Percentiles rank a stretch among this genome's conserved stretches.
phyloP scores from a whole-genome alignment of 1,284 basidiomycete species.

The Marasmius sp. region DNA sequence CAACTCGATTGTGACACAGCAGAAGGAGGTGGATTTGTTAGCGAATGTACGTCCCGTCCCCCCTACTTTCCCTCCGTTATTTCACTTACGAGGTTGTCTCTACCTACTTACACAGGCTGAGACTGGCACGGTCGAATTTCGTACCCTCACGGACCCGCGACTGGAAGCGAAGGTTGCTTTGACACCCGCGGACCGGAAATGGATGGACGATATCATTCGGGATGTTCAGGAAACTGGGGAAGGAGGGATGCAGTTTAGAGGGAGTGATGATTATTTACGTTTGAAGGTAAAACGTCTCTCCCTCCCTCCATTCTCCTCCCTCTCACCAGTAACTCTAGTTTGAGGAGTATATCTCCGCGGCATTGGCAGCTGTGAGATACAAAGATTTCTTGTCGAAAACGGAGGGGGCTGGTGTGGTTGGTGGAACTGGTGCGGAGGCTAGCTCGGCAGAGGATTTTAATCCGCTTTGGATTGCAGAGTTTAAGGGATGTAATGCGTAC shows the following conservation, averaged over 20 bases:
- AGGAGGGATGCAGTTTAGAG: conserved; percentile 65
- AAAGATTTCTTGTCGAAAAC: conserved; percentile 76
- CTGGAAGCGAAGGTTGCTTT: conserved; percentile 78
- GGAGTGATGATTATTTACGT: conserved; percentile 90
- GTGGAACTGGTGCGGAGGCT: conserved; percentile 51
- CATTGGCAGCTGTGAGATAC: conserved; percentile 84
- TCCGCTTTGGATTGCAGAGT: conserved; percentile 80
- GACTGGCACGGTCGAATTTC: conserved; percentile 80
- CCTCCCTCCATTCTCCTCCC: conserved; percentile 2
- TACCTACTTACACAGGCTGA: conserved; percentile 60
- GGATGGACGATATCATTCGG: conserved; percentile 83
- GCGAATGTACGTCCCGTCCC: conserved; percentile 87
- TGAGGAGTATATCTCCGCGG: conserved; percentile 82
- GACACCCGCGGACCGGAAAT: conserved; percentile 93
- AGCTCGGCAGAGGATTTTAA: conserved; percentile 74
- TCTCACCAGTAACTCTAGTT: conserved; percentile 57
- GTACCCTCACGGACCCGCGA: conserved; percentile 55
- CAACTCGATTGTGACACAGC: conserved; percentile 94
- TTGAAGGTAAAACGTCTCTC: conserved; percentile 58
- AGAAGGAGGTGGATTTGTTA: conserved; percentile 88
- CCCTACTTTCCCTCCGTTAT: not conserved
- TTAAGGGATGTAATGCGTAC: conserved; percentile 81
- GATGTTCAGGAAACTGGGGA: conserved; percentile 85
- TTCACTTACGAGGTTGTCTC: not conserved
- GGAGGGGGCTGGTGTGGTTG: conserved; percentile 60